Base-by-base conservation (phyloP, 2,329 filamentous ascomycete genomes). In the Aspergillus awamori region DNA sequence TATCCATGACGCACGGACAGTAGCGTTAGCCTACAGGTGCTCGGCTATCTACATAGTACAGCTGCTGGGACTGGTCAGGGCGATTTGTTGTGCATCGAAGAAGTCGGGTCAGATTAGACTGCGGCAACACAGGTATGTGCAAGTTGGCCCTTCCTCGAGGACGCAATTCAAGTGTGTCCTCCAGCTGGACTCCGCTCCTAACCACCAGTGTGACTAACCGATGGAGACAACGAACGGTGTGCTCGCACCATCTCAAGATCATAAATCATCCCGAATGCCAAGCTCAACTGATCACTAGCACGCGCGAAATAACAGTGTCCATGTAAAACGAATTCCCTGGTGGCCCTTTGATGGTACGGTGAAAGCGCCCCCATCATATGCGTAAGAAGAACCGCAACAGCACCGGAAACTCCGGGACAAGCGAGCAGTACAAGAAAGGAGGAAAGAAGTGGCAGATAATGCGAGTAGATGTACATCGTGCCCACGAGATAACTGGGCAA, bases 391-490 rank as follows among this genome's bases (percentile, higher is more conserved):
- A 28, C 8, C 47, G 47, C 47, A 17, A 51, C 47, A 51, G 47
- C 47, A 51, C 47, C 30, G 47, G 26, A 28, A 51, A 51, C 47
- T 51, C 47, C 47, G 26, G 47, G 26, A 30, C n/a, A 51, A 30
- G 26, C 47, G 11, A 53, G 53, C 61, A 53, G 38, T 57, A 51
- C 39, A 60, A 49, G 45, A 59, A 55, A 51, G 26, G 38, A 45
- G 30, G 56, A 62, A 62, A 52, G 33, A 53, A 48, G 53, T 56
- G 59, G 60, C 57, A 61, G 57, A 57, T 58, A 63, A 58, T 47
- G 64, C 28, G 54, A 53, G 36, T 61, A 61, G 43, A 63, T 63
- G 57, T 55, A 65, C 58, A 63, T 55, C 61, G 64, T 48, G 41
- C 28, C 54, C 48, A 41, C 33, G 64, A 57, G 39, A 47, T 17